These are phyloP conservation scores for Tolypocladium guangdongense DNA, from an alignment of 2,329 filamentous ascomycete species.

Conservation along the genomic window DNA sequence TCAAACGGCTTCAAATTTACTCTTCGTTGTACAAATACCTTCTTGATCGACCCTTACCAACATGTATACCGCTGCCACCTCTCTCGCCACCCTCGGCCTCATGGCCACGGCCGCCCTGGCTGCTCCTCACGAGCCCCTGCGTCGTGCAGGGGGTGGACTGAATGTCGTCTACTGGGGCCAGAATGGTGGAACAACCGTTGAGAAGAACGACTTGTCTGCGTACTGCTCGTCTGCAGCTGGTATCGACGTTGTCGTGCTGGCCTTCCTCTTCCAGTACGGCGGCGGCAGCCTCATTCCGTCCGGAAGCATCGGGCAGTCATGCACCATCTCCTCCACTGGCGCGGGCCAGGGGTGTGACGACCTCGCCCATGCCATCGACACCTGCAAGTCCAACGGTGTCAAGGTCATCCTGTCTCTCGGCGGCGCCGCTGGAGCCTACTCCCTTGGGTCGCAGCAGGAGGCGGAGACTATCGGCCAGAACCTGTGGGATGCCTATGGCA, in stretches of 20 bases:
- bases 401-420: conserved; percentile 10
- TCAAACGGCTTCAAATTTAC: neutral
- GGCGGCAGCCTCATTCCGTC: conserved; percentile 23
- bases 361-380: conserved; percentile 9
- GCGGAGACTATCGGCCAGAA: conserved; percentile 11
- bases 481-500: conserved; percentile 12
- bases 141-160: conserved; percentile 10
- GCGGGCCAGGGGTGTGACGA: conserved; percentile 17
- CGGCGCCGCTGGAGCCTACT: conserved; percentile 9
- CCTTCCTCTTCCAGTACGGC: conserved; percentile 30
- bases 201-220: conserved; percentile 23
- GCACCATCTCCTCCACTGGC: conserved; percentile 20
- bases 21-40: neutral
- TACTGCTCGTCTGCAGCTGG: conserved; percentile 27
- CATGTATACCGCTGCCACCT: conserved; percentile 8
- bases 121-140: neutral
- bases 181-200: conserved; percentile 14
- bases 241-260: conserved; percentile 31
- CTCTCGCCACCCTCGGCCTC: conserved; percentile 7
- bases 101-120: conserved; percentile 7
- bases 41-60: conserved; percentile 2
- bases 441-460: conserved; percentile 7
- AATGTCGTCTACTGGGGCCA: conserved; percentile 22
- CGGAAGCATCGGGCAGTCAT: conserved; percentile 27
- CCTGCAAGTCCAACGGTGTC: conserved; percentile 11